Evolutionary conservation across 2,329 filamentous ascomycete species (phyloP), one percentile per base, ranked within the genome.

Genomic region (Penicillium sp.): DNA sequence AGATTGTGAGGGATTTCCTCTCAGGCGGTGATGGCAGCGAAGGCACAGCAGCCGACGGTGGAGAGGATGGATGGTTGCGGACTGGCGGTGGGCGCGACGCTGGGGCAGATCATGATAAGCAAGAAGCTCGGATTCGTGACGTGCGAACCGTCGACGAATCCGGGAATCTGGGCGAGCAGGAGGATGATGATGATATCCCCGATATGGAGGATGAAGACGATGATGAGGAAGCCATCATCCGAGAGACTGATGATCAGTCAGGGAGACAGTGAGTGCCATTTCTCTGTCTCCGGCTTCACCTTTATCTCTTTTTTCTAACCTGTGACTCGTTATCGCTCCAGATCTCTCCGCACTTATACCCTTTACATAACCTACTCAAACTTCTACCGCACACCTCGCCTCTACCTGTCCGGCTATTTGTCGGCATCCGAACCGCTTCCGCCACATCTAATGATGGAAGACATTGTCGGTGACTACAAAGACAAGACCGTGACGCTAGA

Each of bases 121-220:
- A 91, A 71, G 88, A 91, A 62, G 84, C 89, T 47, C 87, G 89
- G 76, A 87, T 87, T 25, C 82, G 84, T 66, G 91, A 96, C 74
- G 91, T 97, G 41, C 82, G 90, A 66, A 95, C 92, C 0, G 87
- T 97, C 25, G 92, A 96, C 70, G 92, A 96, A 68, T 87, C 89
- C 25, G 93, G 92, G 27, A 93, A 94, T 69, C 81, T 96, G 44
- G 91, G 89, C 15, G 90, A 92, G 57, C 81, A 85, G 33, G 79
- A 71, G 43, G 70, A 79, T 11, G 83, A 90, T 5, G 85, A 87
- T 44, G 93, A 97, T 68, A 97, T 97, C 60, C 93, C 92, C 0
- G 93, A 97, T 71, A 97, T 97, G 92, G 94, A 97, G 71, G 94
- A 97, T 62, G 93, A 97, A 56, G 93, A 91, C 60, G 89, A 97